Percentiles rank a stretch among this genome's conserved stretches.
Conservation (phyloP, 2,329 filamentous ascomycete genomes). For the Pseudomassariella vexata region DNA sequence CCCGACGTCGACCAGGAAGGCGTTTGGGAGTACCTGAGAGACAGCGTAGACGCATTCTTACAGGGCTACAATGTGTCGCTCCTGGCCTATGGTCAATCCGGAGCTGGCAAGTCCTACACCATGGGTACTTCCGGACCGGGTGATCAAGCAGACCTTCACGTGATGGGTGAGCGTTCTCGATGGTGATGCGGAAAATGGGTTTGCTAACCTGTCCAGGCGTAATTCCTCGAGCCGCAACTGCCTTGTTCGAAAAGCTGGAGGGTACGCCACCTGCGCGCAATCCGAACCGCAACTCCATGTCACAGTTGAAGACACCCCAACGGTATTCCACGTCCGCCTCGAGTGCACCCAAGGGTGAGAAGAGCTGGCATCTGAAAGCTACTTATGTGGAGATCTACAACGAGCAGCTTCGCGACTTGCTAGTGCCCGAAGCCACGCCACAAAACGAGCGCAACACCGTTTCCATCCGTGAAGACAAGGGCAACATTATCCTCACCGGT, state of each 20-base stretch:
- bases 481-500: constrained; percentile 89
- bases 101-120: constrained; percentile 95
- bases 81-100: constrained; percentile 93
- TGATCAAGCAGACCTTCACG: constrained; percentile 64
- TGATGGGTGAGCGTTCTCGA: constrained; percentile 71
- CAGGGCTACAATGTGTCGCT: constrained; percentile 99
- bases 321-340: constrained; percentile 58
- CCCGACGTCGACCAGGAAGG: constrained; percentile 81
- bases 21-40: constrained; percentile 87
- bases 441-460: constrained; percentile 68
- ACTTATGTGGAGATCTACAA: constrained; percentile 99
- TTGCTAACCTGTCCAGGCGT: constrained; percentile 74
- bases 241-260: constrained; percentile 83
- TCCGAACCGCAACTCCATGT: constrained; percentile 60
- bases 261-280: constrained; percentile 34
- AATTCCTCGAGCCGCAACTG: constrained; percentile 83
- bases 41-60: constrained; percentile 83
- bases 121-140: constrained; percentile 91
- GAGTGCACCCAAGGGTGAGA: constrained; percentile 45
- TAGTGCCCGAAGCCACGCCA: constrained; percentile 70
- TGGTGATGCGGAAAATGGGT: too few species aligned
- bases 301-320: constrained; percentile 73
- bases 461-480: constrained; percentile 94
- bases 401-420: constrained; percentile 84
- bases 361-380: constrained; percentile 85